Evolutionary conservation across 1,284 basidiomycete genomes (phyloP), one percentile per base, ranked within the genome.

Genomic region (Ceratobasidium sp.): DNA sequence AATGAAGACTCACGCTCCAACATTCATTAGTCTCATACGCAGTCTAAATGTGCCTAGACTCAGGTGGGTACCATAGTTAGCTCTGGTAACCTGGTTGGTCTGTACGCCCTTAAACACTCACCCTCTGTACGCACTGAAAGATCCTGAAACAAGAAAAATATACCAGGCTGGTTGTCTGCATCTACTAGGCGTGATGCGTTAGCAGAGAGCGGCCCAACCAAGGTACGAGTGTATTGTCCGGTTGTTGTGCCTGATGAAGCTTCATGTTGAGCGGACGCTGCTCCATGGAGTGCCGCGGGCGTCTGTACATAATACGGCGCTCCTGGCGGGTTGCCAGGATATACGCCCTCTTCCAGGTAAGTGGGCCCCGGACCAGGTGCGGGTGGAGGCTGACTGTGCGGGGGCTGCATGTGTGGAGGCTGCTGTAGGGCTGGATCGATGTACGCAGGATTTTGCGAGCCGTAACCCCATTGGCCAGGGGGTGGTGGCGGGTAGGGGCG

Each of bases 121-220:
- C 90, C 90, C 81, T 95, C 92, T 23, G 90, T 93, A 70, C 93
- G 84, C 67, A 95, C 88, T 46, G 90, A 92, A 54, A 95, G 78
- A 78, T 95, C 93, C 74, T 91, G 90, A 76, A 92, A 90, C 69
- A 93, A 85, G 79, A 93, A 94, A 78, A 90, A 94, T 71, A 96
- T 87, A 2, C 93, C 93, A 41, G 85, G 82, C 72, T 87, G 87
- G 69, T 89, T 87, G 77, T 93, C 85, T 75, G 92, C 90, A 75
- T 94, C 93, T 68, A 87, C 79, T 69, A 95, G 81, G 52, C 89
- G 85, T 75, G 88, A 89, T 27, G 92, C 93, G 75, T 91, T 91
- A 14, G 92, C 86, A 25, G 89, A 89, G 19, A 95, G 82, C 1
- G 91, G 90, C 7, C 93, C 93, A 69, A 96, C 91, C 4, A 96